Percentiles rank a stretch among this genome's conserved stretches.
phyloP scores from a whole-genome alignment of 345 rosid species.

The Sonneratia alba region DNA sequence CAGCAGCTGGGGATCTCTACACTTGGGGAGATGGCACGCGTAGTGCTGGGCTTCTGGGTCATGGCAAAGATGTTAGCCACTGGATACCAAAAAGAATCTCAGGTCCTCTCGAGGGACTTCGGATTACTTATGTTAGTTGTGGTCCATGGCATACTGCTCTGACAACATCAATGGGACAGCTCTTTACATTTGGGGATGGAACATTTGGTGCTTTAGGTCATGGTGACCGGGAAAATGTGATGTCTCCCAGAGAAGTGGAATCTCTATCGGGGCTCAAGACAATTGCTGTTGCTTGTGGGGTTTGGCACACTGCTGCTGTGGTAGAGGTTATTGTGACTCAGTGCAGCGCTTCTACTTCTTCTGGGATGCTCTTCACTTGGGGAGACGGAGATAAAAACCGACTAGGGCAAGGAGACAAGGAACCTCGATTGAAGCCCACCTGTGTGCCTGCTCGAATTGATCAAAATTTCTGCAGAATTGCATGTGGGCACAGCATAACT shows the following conservation, averaged over 20 bases:
- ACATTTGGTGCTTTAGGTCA: slow-evolving; percentile 95
- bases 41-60: slow-evolving; percentile 91
- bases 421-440: slow-evolving; percentile 77
- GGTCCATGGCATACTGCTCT: slow-evolving; percentile 99
- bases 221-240: slow-evolving; percentile 59
- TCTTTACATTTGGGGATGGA: slow-evolving; percentile 94
- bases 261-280: slow-evolving; percentile 81
- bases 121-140: slow-evolving; percentile 72
- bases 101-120: slow-evolving; percentile 92
- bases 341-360: slow-evolving; percentile 60
- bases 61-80: slow-evolving; percentile 78
- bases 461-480: slow-evolving; percentile 62
- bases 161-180: slow-evolving; percentile 74
- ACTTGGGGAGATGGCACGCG: slow-evolving; percentile 98
- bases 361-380: slow-evolving; percentile 94
- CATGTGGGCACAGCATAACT: slow-evolving; percentile 91
- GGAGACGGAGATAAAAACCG: slow-evolving; percentile 95
- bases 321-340: slow-evolving; percentile 85
- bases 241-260: slow-evolving; percentile 75
- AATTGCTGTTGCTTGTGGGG: slow-evolving; percentile 83
- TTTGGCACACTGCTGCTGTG: slow-evolving; percentile 97
- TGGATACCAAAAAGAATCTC: slow-evolving; percentile 97
- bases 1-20: slow-evolving; percentile 82
- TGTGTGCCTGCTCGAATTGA: slow-evolving; percentile 86
- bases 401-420: slow-evolving; percentile 96